A percentile compares a stretch with the other conserved stretches of the same genome.
phyloP scores from a whole-genome alignment of 208 protist genomes.

The Trypanosoma congolense region DNA sequence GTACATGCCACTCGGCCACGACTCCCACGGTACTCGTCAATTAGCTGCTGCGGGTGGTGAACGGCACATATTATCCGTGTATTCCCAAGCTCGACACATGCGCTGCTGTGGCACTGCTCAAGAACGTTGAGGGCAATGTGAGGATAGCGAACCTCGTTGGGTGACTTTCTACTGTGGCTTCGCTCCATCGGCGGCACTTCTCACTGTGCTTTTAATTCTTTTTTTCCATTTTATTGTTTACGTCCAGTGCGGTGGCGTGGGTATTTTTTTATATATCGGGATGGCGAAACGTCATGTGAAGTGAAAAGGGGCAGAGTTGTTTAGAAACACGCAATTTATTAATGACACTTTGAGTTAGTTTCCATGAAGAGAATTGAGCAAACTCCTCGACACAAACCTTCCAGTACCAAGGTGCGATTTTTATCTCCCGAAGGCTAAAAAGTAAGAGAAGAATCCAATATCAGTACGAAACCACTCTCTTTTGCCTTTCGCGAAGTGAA shows the following conservation, averaged over 20 bases:
- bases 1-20: constrained; percentile 63
- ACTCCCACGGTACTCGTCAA: constrained; percentile 76
- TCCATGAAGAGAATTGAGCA: too few species aligned
- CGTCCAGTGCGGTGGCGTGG: constrained; percentile 3
- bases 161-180: constrained; percentile 23
- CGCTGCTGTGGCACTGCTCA: constrained; percentile 74
- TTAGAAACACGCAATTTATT: too few species aligned
- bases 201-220: neutral
- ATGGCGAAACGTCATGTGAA: too few species aligned
- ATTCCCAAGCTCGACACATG: constrained; percentile 69
- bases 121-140: constrained; percentile 70
- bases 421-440: too few species aligned
- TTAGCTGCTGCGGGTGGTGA: constrained; percentile 79
- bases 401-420: too few species aligned
- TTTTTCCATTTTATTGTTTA: constrained; percentile 2
- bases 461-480: too few species aligned
- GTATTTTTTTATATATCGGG: neutral
- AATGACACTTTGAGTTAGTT: too few species aligned
- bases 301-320: too few species aligned
- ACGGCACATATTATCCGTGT: constrained; percentile 79
- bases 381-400: too few species aligned
- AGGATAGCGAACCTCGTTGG: constrained; percentile 45
- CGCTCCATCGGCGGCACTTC: constrained; percentile 14
- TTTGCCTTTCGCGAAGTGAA: too few species aligned
- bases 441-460: too few species aligned